Evolutionary conservation across 1,284 basidiomycete genomes (phyloP), one percentile per base, ranked within the genome.

Genomic region (Ceratobasidium sp.): DNA sequence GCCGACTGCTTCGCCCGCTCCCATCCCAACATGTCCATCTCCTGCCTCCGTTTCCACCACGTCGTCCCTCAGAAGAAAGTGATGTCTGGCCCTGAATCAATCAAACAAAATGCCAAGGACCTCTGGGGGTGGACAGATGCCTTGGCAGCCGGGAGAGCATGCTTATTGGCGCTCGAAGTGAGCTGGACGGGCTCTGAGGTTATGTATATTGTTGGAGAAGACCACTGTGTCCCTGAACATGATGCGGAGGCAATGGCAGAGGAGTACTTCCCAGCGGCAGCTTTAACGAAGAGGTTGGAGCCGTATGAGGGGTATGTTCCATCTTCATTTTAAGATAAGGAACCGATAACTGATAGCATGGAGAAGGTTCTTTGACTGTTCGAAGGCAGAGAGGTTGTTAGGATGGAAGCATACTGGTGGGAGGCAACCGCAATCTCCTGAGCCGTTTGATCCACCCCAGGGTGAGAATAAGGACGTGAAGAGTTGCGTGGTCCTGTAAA

Each of bases 41-140:
- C 82, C 14, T 82, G 81, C 8, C 78, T 84, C 9, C 82, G 83
- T 14, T 81, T 82, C 65, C 83, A 84, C 77, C 80, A 65, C 71
- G 78, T 74, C 59, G 48, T 75, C 22, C 60, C 65, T 24, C 17
- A 53, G 47, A 66, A 74, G 57, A 65, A 75, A 50, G 19, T 48
- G 19, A 51, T 60, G 33, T 41, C 19, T 15, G 47, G 65, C 29
- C n/a, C 14, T 17, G 65, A 63, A 17, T 31, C 54, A 27, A 14
- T 71, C 27, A 19, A 50, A 14, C 2, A 27, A 2, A 73, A 53
- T 33, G 29, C 59, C 2, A 31, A 53, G 41, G 82, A 83, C 57
- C 78, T 82, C 19, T 84, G 81, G 78, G 78, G 78, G 5, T 84
- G 81, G 81, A 78, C 78, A 2, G 78, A 79, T 3, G 75, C 76